Base-by-base conservation (phyloP, 345 rosid genomes). In the Conringia planisiliqua region DNA sequence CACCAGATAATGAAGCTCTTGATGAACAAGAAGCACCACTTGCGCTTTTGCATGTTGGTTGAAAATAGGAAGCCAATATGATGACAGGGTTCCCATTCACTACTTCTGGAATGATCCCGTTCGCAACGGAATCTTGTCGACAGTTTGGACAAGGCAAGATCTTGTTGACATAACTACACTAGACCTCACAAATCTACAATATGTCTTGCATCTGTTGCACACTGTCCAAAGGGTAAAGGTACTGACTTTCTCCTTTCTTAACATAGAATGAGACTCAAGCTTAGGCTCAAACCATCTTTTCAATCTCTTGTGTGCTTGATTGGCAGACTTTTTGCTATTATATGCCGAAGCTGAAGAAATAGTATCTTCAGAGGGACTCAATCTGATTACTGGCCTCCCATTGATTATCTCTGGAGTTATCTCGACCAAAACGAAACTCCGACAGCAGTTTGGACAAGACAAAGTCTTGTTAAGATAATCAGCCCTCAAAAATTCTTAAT, bases 381-480 rank as follows among this genome's bases (percentile, higher is more conserved):
- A 3, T 40, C 44, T 40, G 44, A 40, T 40, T 12, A 12, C 38
- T 63, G 26, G 68, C n/a, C 9, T 43, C 38, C 68, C 68, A 43
- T 63, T 1, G 1, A 9, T 7, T 9, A 43, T 43, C 68, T 62
- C 67, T 42, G 51, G 67, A 26, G 9, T 1, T 1, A 62, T 85
- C 83, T 92, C 97, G 1, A 66, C 36, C 22, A 93, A 92, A 64
- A 79, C 46, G 65, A 92, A 88, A 26, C 86, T 85, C 74, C 83
- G 71, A 38, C 62, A 65, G 65, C 97, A 89, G 48, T 80, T 85
- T 3, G 90, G 90, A 77, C 96, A 92, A 20, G 81, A 73, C 67
- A 87, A 86, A 33, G 83, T 88, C 59, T 82, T 84, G 78, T 89
- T 86, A 36, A 92, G 80, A 73, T 88, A 85, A 30, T 1, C 1